These are phyloP conservation scores for Penicillium ucsense DNA, from an alignment of 495 filamentous ascomycete genomes.

Conservation along the genomic window DNA sequence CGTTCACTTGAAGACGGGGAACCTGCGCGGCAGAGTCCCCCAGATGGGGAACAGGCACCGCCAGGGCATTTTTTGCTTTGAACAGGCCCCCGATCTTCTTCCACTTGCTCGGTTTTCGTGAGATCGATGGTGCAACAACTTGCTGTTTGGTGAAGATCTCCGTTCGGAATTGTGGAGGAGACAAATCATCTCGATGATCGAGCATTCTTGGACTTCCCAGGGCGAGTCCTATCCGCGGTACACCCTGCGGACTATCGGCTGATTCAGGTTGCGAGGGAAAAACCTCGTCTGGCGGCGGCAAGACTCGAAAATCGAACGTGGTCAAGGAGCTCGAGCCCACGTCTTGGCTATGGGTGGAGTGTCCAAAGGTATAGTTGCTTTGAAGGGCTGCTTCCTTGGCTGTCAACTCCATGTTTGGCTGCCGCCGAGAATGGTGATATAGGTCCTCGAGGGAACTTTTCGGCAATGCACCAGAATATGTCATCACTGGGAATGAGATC, in stretches of 20 bases:
- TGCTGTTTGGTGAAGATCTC: conserved; percentile 12
- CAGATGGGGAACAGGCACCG: conserved; percentile 3
- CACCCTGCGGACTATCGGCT: conserved; percentile 13
- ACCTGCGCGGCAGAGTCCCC: neutral
- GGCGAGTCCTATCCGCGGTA: conserved; percentile 41
- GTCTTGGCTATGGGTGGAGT: too few relatives aligned
- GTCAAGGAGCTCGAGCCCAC: neutral
- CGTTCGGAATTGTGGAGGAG: conserved; percentile 15
- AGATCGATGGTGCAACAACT: conserved; percentile 12
- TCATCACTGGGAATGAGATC: conserved; percentile 27
- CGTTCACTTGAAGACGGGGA: neutral
- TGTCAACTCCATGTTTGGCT: too few relatives aligned
- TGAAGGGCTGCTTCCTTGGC: too few relatives aligned
- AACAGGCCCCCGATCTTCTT: conserved; percentile 46
- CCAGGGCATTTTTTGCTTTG: conserved; percentile 32
- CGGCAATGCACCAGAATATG: conserved; percentile 23
- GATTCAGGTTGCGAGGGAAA: conserved; percentile 6
- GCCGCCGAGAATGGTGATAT: too few relatives aligned
- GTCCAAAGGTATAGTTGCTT: too few relatives aligned
- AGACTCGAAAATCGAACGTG: conserved; percentile 33
- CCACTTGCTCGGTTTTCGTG: conserved; percentile 46
- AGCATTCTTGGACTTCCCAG: conserved; percentile 43
- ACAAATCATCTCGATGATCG: conserved; percentile 8
- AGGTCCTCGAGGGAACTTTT: conserved; percentile 20
- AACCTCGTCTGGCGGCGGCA: conserved; percentile 20